These are phyloP conservation scores for Brassica cretica DNA, from an alignment of 345 rosid species.

Conservation along the genomic window DNA sequence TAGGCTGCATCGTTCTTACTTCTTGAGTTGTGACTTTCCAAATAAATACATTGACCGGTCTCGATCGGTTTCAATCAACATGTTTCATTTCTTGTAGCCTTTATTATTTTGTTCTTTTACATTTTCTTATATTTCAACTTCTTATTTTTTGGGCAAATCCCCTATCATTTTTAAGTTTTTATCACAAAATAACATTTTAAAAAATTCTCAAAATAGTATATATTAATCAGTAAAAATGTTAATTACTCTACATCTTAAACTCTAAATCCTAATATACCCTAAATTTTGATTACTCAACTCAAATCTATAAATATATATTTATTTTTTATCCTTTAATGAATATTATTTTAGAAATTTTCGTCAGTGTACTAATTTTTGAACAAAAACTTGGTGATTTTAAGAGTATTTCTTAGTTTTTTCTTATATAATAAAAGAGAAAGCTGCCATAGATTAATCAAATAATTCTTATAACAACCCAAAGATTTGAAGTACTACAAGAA, in stretches of 20 bases:
- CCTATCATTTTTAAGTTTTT: not conserved
- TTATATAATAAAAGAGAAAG: not conserved
- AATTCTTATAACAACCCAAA: constrained; percentile 5
- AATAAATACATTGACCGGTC: constrained; percentile 4
- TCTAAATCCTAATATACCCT: too few species aligned
- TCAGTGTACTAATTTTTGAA: too few species aligned
- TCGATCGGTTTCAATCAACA: not conserved
- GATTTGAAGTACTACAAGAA: constrained; percentile 11
- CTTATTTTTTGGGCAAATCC: not conserved
- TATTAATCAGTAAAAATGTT: not conserved
- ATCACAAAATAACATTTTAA: not conserved
- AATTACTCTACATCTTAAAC: not conserved
- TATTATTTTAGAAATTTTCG: too few species aligned
- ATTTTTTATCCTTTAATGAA: too few species aligned
- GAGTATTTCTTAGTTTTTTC: not conserved
- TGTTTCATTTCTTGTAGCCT: constrained; percentile 7
- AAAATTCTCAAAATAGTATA: not conserved
- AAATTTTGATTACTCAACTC: too few species aligned
- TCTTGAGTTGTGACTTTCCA: not conserved
- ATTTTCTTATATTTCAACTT: not conserved
- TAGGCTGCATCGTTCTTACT: constrained; percentile 14
- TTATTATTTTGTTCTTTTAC: not conserved
- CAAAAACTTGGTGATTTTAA: not conserved
- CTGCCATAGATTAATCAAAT: not conserved
- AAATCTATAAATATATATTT: too few species aligned